phyloP scores from a whole-genome alignment of 1,139 yeast genomes.

The Yamadazyma pseudoaaseri region DNA sequence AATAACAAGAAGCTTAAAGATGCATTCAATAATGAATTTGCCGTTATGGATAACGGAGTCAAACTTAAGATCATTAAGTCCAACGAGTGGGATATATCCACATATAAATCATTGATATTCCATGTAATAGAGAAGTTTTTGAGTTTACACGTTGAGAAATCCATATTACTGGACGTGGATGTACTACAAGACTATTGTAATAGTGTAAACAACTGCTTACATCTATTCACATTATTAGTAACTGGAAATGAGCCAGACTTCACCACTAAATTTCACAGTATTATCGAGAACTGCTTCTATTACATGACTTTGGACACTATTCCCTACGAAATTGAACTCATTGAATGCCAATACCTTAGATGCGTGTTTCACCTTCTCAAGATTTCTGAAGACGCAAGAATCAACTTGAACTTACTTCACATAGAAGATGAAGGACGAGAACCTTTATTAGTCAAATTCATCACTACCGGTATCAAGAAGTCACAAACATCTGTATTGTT shows the following conservation, averaged over 20 bases:
- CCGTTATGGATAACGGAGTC: conserved; percentile 49
- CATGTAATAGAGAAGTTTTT: conserved; percentile 47
- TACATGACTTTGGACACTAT: conserved; percentile 14
- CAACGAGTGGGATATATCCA: conserved; percentile 55
- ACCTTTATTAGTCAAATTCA: conserved; percentile 32
- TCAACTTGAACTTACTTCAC: conserved; percentile 31
- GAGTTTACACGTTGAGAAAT: conserved; percentile 26
- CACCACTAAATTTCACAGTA: conserved; percentile 30
- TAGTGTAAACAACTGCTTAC: conserved; percentile 31
- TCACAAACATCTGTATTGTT: conserved; percentile 38
- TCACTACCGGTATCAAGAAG: conserved; percentile 38
- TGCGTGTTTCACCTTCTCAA: conserved; percentile 32
- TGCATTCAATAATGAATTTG: conserved; percentile 53
- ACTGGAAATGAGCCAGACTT: conserved; percentile 60
- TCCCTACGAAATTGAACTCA: conserved; percentile 26
- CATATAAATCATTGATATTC: conserved; percentile 58
- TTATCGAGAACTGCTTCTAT: conserved; percentile 29
- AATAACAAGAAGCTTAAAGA: conserved; percentile 43
- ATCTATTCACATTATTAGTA: conserved; percentile 43
- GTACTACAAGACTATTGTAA: conserved; percentile 24
- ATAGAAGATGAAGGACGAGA: conserved; percentile 32
- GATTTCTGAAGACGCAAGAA: conserved; percentile 28
- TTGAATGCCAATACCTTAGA: conserved; percentile 27
- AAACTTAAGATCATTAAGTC: conserved; percentile 32
- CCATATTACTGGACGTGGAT: conserved; percentile 18